Percentiles rank a stretch among this genome's conserved stretches.
phyloP scores from a whole-genome alignment of 257 asterid species.

The Solanum lycopersicoides region DNA sequence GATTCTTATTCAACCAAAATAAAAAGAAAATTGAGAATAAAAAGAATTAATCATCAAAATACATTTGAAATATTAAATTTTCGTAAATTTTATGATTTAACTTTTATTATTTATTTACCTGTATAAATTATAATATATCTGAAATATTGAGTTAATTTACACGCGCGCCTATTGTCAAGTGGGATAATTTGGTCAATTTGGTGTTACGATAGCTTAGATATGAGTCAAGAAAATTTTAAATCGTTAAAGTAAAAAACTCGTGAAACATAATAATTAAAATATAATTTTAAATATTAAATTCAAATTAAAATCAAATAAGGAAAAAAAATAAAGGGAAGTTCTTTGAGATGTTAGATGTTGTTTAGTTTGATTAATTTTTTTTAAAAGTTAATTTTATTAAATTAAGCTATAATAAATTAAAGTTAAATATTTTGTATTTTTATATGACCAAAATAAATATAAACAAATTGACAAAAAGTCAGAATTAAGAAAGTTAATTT shows the following conservation, averaged over 20 bases:
- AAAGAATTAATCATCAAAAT: background rate
- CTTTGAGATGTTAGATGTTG: background rate
- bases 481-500: background rate
- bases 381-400: background rate
- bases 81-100: background rate
- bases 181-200: background rate
- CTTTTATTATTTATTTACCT: background rate
- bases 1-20: background rate
- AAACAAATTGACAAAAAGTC: background rate
- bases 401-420: background rate
- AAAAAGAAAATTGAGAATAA: background rate
- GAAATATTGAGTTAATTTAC: background rate
- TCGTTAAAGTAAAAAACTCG: background rate
- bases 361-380: background rate
- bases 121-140: too few species aligned
- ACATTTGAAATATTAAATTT: background rate
- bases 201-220: background rate
- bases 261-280: background rate
- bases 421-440: background rate
- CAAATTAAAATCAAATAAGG: background rate
- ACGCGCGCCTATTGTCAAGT: background rate
- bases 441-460: background rate
- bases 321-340: background rate
- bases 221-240: background rate
- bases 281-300: background rate